Percentiles rank a stretch among this genome's conserved stretches.
Conservation (phyloP, 2,329 filamentous ascomycete genomes). For the Monosporascus sp. region DNA sequence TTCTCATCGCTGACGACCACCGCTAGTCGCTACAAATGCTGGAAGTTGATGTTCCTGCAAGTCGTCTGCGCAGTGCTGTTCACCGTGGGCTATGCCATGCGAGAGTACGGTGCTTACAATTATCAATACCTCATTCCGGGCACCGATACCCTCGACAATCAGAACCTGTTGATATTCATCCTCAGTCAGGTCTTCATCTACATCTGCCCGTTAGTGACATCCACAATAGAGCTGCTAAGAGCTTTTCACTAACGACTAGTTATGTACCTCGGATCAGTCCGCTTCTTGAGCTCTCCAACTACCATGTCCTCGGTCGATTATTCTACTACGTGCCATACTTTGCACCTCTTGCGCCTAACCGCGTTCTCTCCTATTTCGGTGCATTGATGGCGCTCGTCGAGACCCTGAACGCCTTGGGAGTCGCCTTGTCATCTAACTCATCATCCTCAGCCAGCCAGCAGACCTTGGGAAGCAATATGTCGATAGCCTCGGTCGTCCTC, state of each 20-base stretch:
- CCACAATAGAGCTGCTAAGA: neutral
- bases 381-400: slow-evolving; percentile 41
- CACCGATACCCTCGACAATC: neutral
- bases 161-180: slow-evolving; percentile 36
- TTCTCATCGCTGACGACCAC: neutral
- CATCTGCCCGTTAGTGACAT: slow-evolving; percentile 30
- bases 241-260: neutral
- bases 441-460: slow-evolving; percentile 22
- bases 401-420: slow-evolving; percentile 39
- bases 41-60: slow-evolving; percentile 44
- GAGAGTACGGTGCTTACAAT: slow-evolving; percentile 45
- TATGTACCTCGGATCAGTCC: slow-evolving; percentile 33
- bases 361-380: slow-evolving; percentile 41
- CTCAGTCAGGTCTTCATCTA: slow-evolving; percentile 34
- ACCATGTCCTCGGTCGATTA: slow-evolving; percentile 56
- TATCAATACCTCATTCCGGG: slow-evolving; percentile 28
- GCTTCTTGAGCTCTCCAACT: slow-evolving; percentile 58
- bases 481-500: slow-evolving; percentile 36
- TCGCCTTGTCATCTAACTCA: slow-evolving; percentile 33
- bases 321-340: slow-evolving; percentile 58
- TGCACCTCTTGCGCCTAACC: slow-evolving; percentile 44
- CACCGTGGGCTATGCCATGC: slow-evolving; percentile 46
- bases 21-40: slow-evolving; percentile 44
- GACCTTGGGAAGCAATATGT: slow-evolving; percentile 30
- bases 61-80: slow-evolving; percentile 46